phyloP scores from a whole-genome alignment of 257 asterid genomes.

The Misopates orontium region DNA sequence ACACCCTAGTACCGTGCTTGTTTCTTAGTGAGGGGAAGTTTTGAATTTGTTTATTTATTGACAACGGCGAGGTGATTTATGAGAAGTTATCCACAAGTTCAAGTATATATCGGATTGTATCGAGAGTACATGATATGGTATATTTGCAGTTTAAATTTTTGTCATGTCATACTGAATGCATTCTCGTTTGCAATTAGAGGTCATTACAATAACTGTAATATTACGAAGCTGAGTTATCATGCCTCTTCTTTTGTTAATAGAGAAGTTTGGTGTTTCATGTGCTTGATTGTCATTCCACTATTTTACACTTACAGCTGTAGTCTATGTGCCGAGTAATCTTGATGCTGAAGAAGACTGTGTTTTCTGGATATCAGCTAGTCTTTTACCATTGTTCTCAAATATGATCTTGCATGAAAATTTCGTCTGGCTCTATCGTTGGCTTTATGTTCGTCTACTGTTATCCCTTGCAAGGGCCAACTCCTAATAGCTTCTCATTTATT shows the following conservation, averaged over 20 bases:
- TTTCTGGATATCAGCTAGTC: too few relatives aligned
- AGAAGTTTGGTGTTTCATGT: background rate
- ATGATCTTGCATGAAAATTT: too few relatives aligned
- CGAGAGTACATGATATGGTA: background rate
- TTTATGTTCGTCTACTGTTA: too few relatives aligned
- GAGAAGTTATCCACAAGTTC: background rate
- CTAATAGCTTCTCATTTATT: background rate
- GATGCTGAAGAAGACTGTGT: too few relatives aligned
- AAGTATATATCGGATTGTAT: background rate
- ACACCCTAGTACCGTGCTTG: too few relatives aligned
- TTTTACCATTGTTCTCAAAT: too few relatives aligned
- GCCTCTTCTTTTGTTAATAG: background rate
- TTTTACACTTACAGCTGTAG: background rate
- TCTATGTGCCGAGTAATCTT: background rate
- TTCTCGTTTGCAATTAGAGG: background rate
- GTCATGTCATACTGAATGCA: slow-evolving; percentile 4
- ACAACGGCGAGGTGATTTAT: background rate
- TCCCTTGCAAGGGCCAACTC: too few relatives aligned
- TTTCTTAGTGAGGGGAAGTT: too few relatives aligned
- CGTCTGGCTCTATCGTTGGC: too few relatives aligned
- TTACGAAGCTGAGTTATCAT: background rate
- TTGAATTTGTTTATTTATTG: background rate
- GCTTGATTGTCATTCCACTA: background rate
- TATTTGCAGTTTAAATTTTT: slow-evolving; percentile 14
- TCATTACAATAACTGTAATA: slow-evolving; percentile 7